Base-by-base conservation (phyloP, 2,329 filamentous ascomycete genomes). In the Trichocomaceae sp. region DNA sequence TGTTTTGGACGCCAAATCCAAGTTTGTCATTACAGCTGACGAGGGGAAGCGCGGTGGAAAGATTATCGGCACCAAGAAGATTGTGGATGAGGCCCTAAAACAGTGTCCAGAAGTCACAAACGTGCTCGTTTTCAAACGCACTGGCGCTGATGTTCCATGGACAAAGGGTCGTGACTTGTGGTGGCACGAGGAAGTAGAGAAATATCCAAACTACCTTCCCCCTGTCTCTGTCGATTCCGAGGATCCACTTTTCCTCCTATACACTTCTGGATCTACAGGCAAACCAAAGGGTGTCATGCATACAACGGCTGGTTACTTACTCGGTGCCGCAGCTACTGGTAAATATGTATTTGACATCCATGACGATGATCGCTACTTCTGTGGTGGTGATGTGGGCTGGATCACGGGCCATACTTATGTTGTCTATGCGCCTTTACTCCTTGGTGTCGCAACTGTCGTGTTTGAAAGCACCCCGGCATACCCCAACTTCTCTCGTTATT, bases 311-410 rank as follows among this genome's bases (percentile, higher is more conserved):
- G 93, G 93, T 50, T 99, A 97, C 71, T 82, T 99, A n/a, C 76
- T 97, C 7, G 93, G 93, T 57, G 91, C 91, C 50, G 92, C 93
- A 33, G 81, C 87, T 65, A 99, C 93, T 12, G 92, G 91, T 73
- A 99, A 97, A 76, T 97, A 99, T 72, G 92, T 97, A 59, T 99
- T 99, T 69, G 93, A 99, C 71, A 95, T 99, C 60, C 93, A 99
- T 72, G 86, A 91, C 59, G 84, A 87, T 52, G 93, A 99, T 72
- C 84, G 83, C 60, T 96, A 93, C 81, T 97, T 97, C 81, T 99
- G 93, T 65, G 93, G 91, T 72, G 93, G 93, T 71, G 93, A 99
- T 67, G 92, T 99, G 44, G 93, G 93, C 61, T 99, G 93, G 93
- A 97, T 99, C 70, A 99, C 93, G 29, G 93, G 93, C 17, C 93